phyloP scores from a whole-genome alignment of 2,329 filamentous ascomycete genomes.

The Penicillium aurantiogriseum region DNA sequence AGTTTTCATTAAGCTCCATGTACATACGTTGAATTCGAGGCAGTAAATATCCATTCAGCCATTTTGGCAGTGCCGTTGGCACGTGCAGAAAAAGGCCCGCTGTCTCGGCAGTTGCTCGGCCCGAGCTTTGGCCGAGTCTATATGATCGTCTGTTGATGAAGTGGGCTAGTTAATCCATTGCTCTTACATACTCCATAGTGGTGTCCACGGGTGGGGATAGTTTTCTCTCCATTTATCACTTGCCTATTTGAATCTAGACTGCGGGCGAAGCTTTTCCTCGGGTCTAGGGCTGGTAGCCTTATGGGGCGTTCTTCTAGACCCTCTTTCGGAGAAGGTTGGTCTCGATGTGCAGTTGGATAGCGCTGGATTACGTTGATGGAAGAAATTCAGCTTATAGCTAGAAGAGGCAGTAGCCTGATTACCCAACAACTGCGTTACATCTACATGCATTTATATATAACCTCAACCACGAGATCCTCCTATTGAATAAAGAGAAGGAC shows the following conservation, averaged over 20 bases:
- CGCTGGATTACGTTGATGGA: background rate
- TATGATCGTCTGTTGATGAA: constrained; percentile 66
- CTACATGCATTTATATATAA: no score
- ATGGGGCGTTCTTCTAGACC: background rate
- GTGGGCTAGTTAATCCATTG: constrained; percentile 73
- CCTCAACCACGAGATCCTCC: background rate
- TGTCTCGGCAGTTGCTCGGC: background rate
- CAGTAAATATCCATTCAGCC: background rate
- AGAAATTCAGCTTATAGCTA: background rate
- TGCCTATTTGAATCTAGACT: constrained; percentile 16
- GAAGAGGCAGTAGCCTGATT: no score
- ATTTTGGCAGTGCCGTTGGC: background rate
- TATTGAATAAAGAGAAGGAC: background rate
- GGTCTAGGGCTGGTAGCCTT: background rate
- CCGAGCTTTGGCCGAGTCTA: constrained; percentile 41
- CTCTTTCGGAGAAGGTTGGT: background rate
- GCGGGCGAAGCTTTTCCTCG: constrained; percentile 12
- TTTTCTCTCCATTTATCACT: constrained; percentile 18
- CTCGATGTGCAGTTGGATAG: background rate
- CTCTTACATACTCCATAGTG: constrained; percentile 46
- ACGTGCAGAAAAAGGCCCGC: background rate
- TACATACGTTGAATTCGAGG: background rate
- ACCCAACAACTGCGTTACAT: background rate
- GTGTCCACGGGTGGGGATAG: constrained; percentile 11
- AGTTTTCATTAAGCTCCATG: background rate